Evolutionary conservation across 2,329 filamentous ascomycete species (phyloP).

Genomic region (Eutypa lata): DNA sequence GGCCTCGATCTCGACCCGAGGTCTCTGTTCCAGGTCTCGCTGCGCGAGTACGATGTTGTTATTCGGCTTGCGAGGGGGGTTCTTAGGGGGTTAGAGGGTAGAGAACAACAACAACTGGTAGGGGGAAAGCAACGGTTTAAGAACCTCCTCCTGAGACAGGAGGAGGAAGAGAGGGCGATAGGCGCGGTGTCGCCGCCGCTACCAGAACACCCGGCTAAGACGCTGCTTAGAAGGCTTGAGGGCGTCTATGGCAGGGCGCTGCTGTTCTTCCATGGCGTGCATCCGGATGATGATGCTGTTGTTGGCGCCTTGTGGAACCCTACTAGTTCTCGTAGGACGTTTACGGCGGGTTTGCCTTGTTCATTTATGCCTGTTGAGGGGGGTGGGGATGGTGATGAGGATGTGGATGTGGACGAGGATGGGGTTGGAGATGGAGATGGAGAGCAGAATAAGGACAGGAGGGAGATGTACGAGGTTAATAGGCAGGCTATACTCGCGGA

Average conservation of each 20-base stretch:
- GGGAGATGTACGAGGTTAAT: slow-evolving; percentile 59
- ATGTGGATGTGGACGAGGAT: slow-evolving; percentile 32
- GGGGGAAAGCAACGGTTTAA: slow-evolving; percentile 60
- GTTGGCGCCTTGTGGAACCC: slow-evolving; percentile 61
- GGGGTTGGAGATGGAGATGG: slow-evolving; percentile 17
- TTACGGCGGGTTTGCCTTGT: slow-evolving; percentile 70
- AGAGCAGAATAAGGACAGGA: slow-evolving; percentile 28
- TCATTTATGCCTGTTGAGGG: slow-evolving; percentile 53
- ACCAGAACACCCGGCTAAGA: slow-evolving; percentile 57
- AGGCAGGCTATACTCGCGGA: slow-evolving; percentile 66
- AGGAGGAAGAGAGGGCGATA: no score
- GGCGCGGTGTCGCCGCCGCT: slow-evolving; percentile 41
- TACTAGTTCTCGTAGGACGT: slow-evolving; percentile 51
- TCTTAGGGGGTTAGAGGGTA: slow-evolving; percentile 39
- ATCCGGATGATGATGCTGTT: slow-evolving; percentile 51
- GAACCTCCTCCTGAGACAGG: slow-evolving; percentile 63
- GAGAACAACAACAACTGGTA: no score
- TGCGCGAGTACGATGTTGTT: slow-evolving; percentile 82
- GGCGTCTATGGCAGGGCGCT: slow-evolving; percentile 65
- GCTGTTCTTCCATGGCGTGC: slow-evolving; percentile 78
- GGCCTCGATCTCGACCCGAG: slow-evolving; percentile 52
- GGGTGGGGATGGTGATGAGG: slow-evolving; percentile 25
- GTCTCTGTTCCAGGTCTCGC: slow-evolving; percentile 68
- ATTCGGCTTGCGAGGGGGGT: slow-evolving; percentile 63
- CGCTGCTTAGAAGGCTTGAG: slow-evolving; percentile 67